Evolutionary conservation across 352 stramenopile genomes (phyloP).

Genomic region (Thalassiosira delicatula): DNA sequence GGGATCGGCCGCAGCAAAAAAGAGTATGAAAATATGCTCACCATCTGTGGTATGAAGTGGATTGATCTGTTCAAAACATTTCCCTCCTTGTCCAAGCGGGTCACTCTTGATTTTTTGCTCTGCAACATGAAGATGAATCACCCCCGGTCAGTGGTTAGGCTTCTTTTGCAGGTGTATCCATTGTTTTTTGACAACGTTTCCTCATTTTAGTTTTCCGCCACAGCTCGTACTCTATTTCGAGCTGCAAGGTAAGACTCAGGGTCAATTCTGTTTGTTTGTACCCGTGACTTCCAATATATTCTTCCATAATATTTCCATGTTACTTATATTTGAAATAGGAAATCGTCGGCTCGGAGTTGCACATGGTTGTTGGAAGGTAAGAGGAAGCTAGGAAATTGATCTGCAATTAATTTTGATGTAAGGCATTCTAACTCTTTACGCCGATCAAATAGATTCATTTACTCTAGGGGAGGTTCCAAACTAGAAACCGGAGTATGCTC

Average conservation of each 20-base stretch:
- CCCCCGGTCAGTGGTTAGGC: no score
- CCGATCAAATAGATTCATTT: no score
- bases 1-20: slow-evolving; percentile 21
- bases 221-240: slow-evolving; percentile 52
- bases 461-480: slow-evolving; percentile 33
- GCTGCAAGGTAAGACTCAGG: slow-evolving; percentile 19
- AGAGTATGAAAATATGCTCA: slow-evolving; percentile 41
- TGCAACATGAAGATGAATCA: slow-evolving; percentile 53
- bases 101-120: slow-evolving; percentile 35
- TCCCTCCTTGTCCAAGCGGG: slow-evolving; percentile 39
- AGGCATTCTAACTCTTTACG: no score
- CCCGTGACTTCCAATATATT: no score
- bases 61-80: slow-evolving; percentile 44
- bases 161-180: no score
- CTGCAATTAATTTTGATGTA: no score
- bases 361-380: slow-evolving; percentile 44
- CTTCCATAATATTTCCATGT: no score
- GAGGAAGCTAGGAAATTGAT: no score
- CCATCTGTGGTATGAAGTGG: slow-evolving; percentile 42
- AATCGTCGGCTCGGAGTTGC: slow-evolving; percentile 42
- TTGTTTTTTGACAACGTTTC: no score
- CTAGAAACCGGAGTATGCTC: slow-evolving; percentile 45
- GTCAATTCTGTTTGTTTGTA: no score
- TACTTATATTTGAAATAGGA: no score
- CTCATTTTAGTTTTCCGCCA: no score